Base-by-base conservation (phyloP, 2,329 filamentous ascomycete genomes). In the Fusarium sororula region DNA sequence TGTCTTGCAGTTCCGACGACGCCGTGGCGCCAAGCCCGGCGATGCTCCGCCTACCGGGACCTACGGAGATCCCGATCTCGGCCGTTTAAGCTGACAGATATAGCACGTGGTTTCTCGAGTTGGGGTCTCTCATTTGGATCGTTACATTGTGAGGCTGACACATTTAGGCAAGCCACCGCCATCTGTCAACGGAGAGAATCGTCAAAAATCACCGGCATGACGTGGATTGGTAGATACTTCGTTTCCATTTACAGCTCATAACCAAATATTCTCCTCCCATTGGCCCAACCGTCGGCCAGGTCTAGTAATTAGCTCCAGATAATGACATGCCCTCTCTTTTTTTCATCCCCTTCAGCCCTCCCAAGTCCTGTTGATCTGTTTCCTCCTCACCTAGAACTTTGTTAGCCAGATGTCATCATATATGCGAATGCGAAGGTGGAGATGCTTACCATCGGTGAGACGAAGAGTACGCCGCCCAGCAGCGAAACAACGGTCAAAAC, bases 401-500 rank as follows among this genome's bases (percentile, higher is more conserved):
- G 50, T 88, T 80, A 87, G 84, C 65, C 64, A 48, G 39, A 48
- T 24, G 35, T 45, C 39, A 47, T 44, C 38, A 45, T 48, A 20
- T 12, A 30, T 39, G 24, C 39, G 15, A 32, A 24, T 50, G 28
- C 48, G 28, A 60, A 22, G 53, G 54, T 15, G 11, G 17, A n/a
- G 24, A 18, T 73, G 87, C 93, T 86, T 87, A 98, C 96, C 90
- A 98, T 90, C 35, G 96, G 96, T 60, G 92, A 92, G 79, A 98
- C 85, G 63, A 94, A 89, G 73, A 91, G 82, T 22, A 98, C 96
- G 51, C 94, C 95, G 44, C 90, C 87, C 51, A 89, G 90, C 75
- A 98, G 86, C 24, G 94, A 96, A 45, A 93, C 86, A 42, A 99
- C 95, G 2, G 96, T 99, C 22, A 89, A 87, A 42, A 98, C 82